Percentiles rank a stretch among this genome's conserved stretches.
Conservation (phyloP, 2,329 filamentous ascomycete species). For the Rhynchosporium secalis region DNA sequence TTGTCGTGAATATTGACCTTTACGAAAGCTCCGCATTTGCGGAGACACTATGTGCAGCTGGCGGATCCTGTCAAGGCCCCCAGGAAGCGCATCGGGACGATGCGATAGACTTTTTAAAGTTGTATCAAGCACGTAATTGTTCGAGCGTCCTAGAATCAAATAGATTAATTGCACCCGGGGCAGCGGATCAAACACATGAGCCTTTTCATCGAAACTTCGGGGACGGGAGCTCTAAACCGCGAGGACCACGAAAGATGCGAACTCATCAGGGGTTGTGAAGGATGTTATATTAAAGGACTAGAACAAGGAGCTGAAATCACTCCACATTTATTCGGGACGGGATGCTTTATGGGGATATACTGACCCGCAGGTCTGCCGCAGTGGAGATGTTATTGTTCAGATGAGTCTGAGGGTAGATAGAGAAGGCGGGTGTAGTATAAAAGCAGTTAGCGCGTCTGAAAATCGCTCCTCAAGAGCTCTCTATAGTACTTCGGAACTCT, state of each 20-base stretch:
- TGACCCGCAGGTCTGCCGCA: neutral
- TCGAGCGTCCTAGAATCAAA: neutral
- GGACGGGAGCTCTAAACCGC: constrained; percentile 2
- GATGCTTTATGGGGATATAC: neutral
- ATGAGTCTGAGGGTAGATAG: constrained; percentile 3
- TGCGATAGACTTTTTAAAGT: neutral
- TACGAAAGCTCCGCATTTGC: neutral
- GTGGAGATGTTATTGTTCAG: neutral
- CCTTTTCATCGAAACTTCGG: neutral
- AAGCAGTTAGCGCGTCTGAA: too few species aligned
- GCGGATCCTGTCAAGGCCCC: neutral
- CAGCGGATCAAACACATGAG: neutral
- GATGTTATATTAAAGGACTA: constrained; percentile 9
- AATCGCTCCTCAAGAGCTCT: too few species aligned
- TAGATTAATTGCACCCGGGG: constrained; percentile 5
- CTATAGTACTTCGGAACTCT: too few species aligned
- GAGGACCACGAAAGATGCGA: constrained; percentile 2
- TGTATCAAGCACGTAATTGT: constrained; percentile 1
- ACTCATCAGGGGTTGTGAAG: neutral
- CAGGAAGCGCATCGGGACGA: neutral
- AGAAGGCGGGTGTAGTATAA: too few species aligned
- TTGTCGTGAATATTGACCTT: neutral
- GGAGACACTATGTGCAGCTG: neutral
- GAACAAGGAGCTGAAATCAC: neutral
- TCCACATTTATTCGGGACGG: neutral